Evolutionary conservation across 768 basidiomycete species (phyloP).

Genomic region (Tylopilus sp.): DNA sequence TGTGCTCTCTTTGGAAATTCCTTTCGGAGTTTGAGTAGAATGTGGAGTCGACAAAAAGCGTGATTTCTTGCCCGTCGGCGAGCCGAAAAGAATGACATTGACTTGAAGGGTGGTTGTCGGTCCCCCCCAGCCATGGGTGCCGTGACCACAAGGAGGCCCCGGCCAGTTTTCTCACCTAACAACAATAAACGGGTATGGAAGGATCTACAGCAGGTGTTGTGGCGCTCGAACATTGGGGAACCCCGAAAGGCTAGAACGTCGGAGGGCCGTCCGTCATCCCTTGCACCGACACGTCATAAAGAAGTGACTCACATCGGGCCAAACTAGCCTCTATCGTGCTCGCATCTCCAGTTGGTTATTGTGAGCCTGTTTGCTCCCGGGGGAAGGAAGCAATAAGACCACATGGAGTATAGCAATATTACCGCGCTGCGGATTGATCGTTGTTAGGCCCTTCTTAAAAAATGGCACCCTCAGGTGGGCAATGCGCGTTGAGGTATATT

Average conservation of each 20-base stretch:
- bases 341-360: not conserved
- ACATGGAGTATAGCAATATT: constrained; percentile 1
- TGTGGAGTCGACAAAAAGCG: not conserved
- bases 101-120: not conserved
- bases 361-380: not conserved
- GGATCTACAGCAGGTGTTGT: not conserved
- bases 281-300: not conserved
- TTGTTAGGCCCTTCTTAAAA: not conserved
- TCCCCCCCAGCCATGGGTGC: not conserved
- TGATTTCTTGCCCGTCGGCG: not conserved
- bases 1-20: not conserved
- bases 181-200: not conserved
- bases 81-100: not conserved
- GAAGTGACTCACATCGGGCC: not conserved
- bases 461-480: not conserved
- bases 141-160: not conserved
- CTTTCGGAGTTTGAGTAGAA: not conserved
- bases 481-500: not conserved
- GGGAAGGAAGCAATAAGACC: not conserved
- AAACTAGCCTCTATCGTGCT: not conserved
- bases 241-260: not conserved
- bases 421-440: not conserved
- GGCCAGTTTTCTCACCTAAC: not conserved
- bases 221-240: not conserved
- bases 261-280: not conserved